phyloP scores from a whole-genome alignment of 176 grass and related monocot genomes.

The Oryza nivara region DNA sequence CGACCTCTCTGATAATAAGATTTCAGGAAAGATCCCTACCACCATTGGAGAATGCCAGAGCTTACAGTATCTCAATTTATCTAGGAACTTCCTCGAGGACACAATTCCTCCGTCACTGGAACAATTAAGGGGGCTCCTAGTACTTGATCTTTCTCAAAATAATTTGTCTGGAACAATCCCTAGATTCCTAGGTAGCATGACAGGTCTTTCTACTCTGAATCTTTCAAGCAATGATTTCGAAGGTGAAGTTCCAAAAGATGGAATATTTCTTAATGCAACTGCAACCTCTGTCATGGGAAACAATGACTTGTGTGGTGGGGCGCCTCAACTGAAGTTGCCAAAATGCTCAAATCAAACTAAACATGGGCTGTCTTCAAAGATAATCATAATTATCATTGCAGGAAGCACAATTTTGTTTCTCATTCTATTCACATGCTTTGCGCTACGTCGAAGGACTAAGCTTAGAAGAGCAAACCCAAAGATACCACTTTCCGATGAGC shows the following conservation, averaged over 20 bases:
- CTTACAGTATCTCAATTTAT: constrained; percentile 41
- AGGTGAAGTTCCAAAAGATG: constrained; percentile 46
- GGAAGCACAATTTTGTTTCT: not conserved
- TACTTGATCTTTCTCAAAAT: constrained; percentile 46
- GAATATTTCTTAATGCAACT: constrained; percentile 47
- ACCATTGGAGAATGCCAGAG: constrained; percentile 40
- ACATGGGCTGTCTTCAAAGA: not conserved
- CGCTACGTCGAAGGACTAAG: not conserved
- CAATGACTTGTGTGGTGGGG: constrained; percentile 39
- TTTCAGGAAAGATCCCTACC: constrained; percentile 50
- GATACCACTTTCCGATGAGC: not conserved
- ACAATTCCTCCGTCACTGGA: constrained; percentile 35
- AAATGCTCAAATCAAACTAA: not conserved
- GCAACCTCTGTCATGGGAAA: constrained; percentile 30
- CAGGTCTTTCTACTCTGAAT: constrained; percentile 36
- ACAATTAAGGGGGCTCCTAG: constrained; percentile 32
- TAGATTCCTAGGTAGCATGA: constrained; percentile 29
- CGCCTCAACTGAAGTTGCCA: constrained; percentile 13
- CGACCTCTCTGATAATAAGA: constrained; percentile 49
- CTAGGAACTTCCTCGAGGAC: constrained; percentile 45
- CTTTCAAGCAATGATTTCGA: constrained; percentile 65
- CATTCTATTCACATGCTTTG: not conserved
- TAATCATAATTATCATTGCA: not conserved
- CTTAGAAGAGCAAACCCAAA: not conserved
- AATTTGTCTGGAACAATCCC: constrained; percentile 52